These are phyloP conservation scores for Sporisorium reilianum DNA, from an alignment of 1,284 basidiomycete genomes.

Conservation along the genomic window DNA sequence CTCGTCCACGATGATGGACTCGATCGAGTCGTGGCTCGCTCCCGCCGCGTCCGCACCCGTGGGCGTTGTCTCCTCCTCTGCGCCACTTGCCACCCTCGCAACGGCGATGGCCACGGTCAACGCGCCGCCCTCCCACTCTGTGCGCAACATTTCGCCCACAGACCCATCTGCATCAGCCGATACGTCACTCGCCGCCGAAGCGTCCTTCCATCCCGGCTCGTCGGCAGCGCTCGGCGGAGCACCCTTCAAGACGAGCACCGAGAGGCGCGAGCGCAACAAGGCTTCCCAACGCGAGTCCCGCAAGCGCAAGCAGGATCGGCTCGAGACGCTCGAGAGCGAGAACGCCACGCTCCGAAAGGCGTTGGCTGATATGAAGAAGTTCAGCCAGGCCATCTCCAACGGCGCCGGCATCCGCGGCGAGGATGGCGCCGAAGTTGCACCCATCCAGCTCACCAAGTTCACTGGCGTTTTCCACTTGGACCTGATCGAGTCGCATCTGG, in stretches of 20 bases:
- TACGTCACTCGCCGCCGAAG: background rate
- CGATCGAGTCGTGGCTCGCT: constrained; percentile 43
- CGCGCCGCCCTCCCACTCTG: background rate
- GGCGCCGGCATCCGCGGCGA: constrained; percentile 37
- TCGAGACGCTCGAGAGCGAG: constrained; percentile 49
- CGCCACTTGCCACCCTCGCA: background rate
- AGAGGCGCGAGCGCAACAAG: constrained; percentile 52
- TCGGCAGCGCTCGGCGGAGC: constrained; percentile 6
- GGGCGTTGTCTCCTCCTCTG: background rate
- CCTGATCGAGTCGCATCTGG: constrained; percentile 43
- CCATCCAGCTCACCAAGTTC: constrained; percentile 41
- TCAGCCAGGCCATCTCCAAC: constrained; percentile 39
- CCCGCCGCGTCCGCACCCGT: constrained; percentile 18
- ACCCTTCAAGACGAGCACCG: constrained; percentile 48
- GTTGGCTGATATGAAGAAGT: constrained; percentile 44
- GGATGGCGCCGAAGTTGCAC: constrained; percentile 30
- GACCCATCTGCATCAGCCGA: constrained; percentile 6
- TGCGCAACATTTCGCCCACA: constrained; percentile 20
- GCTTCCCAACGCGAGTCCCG: constrained; percentile 53
- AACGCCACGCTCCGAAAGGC: constrained; percentile 51
- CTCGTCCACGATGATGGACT: constrained; percentile 27
- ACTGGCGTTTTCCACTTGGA: constrained; percentile 47
- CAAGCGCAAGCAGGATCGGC: constrained; percentile 48
- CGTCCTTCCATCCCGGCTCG: constrained; percentile 30
- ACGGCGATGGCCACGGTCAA: constrained; percentile 5